Conservation (phyloP, 2,329 filamentous ascomycete species). For the Ascocoryne sarcoides region DNA sequence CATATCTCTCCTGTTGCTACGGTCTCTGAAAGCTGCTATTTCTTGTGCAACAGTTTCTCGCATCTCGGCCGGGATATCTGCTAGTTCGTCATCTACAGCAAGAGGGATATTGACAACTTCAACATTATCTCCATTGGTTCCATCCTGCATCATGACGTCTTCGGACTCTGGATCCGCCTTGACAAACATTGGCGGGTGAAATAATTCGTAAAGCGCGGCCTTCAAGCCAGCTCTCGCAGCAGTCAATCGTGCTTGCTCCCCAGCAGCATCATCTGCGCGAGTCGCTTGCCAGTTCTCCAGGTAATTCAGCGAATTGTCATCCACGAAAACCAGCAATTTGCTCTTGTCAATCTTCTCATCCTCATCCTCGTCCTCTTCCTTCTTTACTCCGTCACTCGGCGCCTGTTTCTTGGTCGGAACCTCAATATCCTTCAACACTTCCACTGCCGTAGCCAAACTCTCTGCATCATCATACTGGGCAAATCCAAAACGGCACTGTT, state of each 20-base stretch:
- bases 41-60: constrained; percentile 89
- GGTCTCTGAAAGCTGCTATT: constrained; percentile 87
- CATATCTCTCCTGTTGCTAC: constrained; percentile 79
- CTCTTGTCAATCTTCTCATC: constrained; percentile 49
- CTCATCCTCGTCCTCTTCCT: constrained; percentile 33
- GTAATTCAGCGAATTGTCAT: constrained; percentile 75
- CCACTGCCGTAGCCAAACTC: constrained; percentile 75
- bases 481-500: constrained; percentile 84
- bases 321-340: constrained; percentile 65
- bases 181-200: constrained; percentile 50
- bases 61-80: constrained; percentile 94
- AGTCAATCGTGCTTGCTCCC: constrained; percentile 59
- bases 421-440: constrained; percentile 73
- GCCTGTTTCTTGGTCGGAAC: constrained; percentile 72
- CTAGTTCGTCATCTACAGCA: constrained; percentile 81
- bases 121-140: constrained; percentile 53
- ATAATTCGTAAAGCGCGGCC: constrained; percentile 60
- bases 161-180: constrained; percentile 51
- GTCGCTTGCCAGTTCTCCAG: constrained; percentile 71
- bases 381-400: constrained; percentile 35
- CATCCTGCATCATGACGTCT: constrained; percentile 62
- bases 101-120: constrained; percentile 88
- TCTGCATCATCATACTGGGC: constrained; percentile 91
- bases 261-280: constrained; percentile 52
- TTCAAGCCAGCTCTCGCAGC: constrained; percentile 60